Evolutionary conservation across 768 basidiomycete genomes (phyloP).

Genomic region (Termitomyces sp.): DNA sequence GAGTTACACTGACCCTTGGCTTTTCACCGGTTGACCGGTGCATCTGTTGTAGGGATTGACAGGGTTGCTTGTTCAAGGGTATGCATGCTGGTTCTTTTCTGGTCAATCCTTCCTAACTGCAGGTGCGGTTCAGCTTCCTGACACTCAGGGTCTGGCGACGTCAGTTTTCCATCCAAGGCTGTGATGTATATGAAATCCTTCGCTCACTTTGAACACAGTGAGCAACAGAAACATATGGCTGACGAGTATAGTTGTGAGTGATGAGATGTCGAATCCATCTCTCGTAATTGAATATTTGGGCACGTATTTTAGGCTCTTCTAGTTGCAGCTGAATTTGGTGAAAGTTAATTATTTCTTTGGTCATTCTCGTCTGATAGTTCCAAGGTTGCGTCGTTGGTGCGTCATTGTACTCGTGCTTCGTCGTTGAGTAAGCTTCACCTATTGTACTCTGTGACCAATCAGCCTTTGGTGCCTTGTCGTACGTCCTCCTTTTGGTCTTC

Average conservation of each 20-base stretch:
- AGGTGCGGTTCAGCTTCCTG: too few species aligned
- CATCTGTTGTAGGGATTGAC: conserved; percentile 34
- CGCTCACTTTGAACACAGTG: conserved; percentile 24
- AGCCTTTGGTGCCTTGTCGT: conserved; percentile 36
- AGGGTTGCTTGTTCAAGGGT: conserved; percentile 48
- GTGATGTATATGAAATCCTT: background rate
- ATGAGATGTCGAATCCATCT: background rate
- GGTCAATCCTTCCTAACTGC: background rate
- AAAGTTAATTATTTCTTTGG: background rate
- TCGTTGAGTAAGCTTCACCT: background rate
- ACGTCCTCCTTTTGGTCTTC: conserved; percentile 10
- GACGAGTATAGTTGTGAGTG: conserved; percentile 31
- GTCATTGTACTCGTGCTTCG: conserved; percentile 1
- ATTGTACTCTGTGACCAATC: background rate
- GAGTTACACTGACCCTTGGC: background rate
- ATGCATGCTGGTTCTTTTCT: background rate
- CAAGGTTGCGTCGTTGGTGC: conserved; percentile 29
- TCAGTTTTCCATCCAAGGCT: conserved; percentile 19
- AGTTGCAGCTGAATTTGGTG: conserved; percentile 39
- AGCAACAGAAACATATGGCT: conserved; percentile 37
- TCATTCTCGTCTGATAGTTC: background rate
- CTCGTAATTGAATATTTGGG: background rate
- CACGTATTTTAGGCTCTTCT: conserved; percentile 20
- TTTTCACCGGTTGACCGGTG: background rate
- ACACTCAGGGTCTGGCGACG: conserved; percentile 44